Conservation (phyloP, 176 grass and related monocot genomes). For the sorghum (Sorghum bicolor) region Sorghum_bicolor_NCBIv3 NC_012879.2:49619501-49620000, state of each 20-base stretch:
- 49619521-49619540: constrained; percentile 93
- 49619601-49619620: not conserved
- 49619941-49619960: constrained; percentile 51
- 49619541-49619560: constrained; percentile 80
- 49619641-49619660: not conserved
- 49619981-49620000: not conserved
- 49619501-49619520: constrained; percentile 89
- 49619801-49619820: not conserved
- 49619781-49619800: constrained; percentile 1
- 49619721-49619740: constrained; percentile 74
- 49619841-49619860: constrained; percentile 96
- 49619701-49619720: constrained; percentile 84
- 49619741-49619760: constrained; percentile 17
- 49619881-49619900: constrained; percentile 91
- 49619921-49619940: constrained; percentile 88
- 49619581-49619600: constrained; percentile 93
- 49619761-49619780: not conserved
- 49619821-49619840: constrained; percentile 63
- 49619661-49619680: constrained; percentile 84
- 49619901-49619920: constrained; percentile 89
- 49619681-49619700: constrained; percentile 88
- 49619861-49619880: constrained; percentile 94
- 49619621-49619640: not conserved
- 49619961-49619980: constrained; percentile 30
- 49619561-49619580: constrained; percentile 98